phyloP scores from a whole-genome alignment of 139 green algal species.

The Chlamydomonas eustigma region DNA sequence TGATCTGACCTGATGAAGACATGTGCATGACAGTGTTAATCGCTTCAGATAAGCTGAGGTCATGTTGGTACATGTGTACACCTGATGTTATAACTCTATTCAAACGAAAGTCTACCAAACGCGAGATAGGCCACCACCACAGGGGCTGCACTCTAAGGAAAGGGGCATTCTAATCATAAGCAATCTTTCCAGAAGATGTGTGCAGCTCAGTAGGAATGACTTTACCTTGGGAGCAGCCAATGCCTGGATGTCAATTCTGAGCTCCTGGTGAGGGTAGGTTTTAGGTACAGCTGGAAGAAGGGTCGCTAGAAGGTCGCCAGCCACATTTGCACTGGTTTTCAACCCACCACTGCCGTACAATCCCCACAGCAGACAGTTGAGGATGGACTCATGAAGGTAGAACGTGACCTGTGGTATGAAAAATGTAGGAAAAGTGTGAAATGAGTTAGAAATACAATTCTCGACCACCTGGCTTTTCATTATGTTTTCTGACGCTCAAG shows the following conservation, averaged over 20 bases:
- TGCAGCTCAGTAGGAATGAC: too few species aligned
- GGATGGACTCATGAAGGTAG: slow-evolving; percentile 32
- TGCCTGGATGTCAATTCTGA: slow-evolving; percentile 19
- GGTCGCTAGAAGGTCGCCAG: slow-evolving; percentile 35
- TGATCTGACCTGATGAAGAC: not conserved
- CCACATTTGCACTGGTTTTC: slow-evolving; percentile 22
- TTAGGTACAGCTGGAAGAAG: slow-evolving; percentile 42
- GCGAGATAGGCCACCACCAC: too few species aligned
- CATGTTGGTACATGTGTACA: not conserved
- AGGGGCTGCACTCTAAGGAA: not conserved
- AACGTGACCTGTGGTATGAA: slow-evolving; percentile 18
- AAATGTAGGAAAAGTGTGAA: too few species aligned
- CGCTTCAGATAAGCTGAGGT: not conserved
- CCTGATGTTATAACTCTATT: not conserved
- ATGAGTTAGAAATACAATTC: too few species aligned
- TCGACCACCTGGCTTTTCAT: too few species aligned
- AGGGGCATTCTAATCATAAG: not conserved
- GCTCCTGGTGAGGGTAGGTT: slow-evolving; percentile 27
- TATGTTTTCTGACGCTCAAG: too few species aligned
- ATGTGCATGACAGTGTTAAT: not conserved
- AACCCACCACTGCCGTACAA: slow-evolving; percentile 21
- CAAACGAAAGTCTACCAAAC: not conserved
- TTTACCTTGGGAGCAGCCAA: not conserved
- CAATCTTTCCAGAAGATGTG: too few species aligned
- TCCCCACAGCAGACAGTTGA: slow-evolving; percentile 40